Evolutionary conservation across 257 asterid species (phyloP).

Genomic region (Prunella vulgaris): DNA sequence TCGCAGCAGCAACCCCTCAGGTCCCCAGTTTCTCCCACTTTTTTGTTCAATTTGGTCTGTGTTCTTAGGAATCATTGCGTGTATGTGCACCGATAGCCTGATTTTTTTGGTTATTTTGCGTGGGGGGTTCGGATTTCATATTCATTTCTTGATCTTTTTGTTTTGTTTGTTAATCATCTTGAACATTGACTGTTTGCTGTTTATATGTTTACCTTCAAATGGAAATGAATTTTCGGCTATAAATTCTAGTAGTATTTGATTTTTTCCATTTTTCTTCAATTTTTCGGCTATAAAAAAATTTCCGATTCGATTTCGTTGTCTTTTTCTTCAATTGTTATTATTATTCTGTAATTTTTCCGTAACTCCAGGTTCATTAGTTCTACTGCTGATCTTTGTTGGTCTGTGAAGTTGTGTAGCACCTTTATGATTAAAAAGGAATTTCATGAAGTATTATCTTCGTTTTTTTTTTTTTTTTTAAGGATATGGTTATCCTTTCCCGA

Average conservation of each 20-base stretch:
- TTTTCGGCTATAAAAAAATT: no score
- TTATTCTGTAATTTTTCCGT: background rate
- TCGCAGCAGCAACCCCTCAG: conserved; percentile 42
- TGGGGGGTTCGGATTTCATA: conserved; percentile 5
- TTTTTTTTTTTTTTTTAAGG: background rate
- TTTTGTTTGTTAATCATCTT: background rate
- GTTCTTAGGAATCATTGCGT: background rate
- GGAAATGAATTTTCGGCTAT: background rate
- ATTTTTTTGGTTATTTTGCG: background rate
- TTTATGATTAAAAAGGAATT: background rate
- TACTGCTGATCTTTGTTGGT: background rate
- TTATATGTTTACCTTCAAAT: background rate
- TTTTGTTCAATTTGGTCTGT: background rate
- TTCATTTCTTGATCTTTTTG: background rate
- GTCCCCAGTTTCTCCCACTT: conserved; percentile 26
- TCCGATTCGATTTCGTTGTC: background rate
- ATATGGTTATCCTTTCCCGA: background rate
- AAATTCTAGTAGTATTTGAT: background rate
- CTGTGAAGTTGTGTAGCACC: no score
- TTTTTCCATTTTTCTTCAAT: background rate
- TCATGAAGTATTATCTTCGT: background rate
- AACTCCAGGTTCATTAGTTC: conserved; percentile 9
- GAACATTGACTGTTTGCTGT: background rate
- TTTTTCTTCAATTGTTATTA: background rate
- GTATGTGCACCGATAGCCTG: background rate